Conservation (phyloP, 805 yeast species). For the Candida endomychidarum region DNA sequence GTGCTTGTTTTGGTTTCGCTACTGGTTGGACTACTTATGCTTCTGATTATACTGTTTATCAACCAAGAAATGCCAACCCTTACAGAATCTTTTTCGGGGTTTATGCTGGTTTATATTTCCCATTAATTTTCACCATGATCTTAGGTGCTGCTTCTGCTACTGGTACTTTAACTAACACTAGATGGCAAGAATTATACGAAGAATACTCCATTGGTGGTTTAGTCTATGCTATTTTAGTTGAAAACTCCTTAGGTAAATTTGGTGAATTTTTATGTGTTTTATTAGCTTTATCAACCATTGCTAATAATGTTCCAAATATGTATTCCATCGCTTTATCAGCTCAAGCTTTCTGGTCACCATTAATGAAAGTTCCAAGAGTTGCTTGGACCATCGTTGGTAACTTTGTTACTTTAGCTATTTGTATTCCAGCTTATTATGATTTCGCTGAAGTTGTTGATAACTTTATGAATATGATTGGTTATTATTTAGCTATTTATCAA, state of each 20-base stretch:
- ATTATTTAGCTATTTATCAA: slow-evolving; percentile 85
- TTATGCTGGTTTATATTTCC: slow-evolving; percentile 60
- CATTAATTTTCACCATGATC: slow-evolving; percentile 69
- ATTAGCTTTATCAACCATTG: slow-evolving; percentile 80
- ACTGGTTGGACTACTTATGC: slow-evolving; percentile 95
- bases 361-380: slow-evolving; percentile 76
- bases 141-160: slow-evolving; percentile 87
- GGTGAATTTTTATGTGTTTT: slow-evolving; percentile 89
- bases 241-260: slow-evolving; percentile 79
- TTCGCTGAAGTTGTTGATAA: slow-evolving; percentile 73
- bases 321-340: slow-evolving; percentile 87
- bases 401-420: slow-evolving; percentile 74
- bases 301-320: slow-evolving; percentile 92
- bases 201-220: slow-evolving; percentile 61
- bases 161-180: slow-evolving; percentile 45
- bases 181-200: slow-evolving; percentile 30
- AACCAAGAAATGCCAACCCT: slow-evolving; percentile 63
- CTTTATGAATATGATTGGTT: slow-evolving; percentile 90
- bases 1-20: slow-evolving; percentile 82
- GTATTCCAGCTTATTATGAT: slow-evolving; percentile 82
- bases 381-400: slow-evolving; percentile 80
- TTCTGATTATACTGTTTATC: slow-evolving; percentile 88
- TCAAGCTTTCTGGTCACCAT: slow-evolving; percentile 78
- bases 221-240: slow-evolving; percentile 72
- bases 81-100: slow-evolving; percentile 63